These are phyloP conservation scores for Psilocybe subaeruginosa DNA, from an alignment of 768 basidiomycete genomes.

Conservation along the genomic window DNA sequence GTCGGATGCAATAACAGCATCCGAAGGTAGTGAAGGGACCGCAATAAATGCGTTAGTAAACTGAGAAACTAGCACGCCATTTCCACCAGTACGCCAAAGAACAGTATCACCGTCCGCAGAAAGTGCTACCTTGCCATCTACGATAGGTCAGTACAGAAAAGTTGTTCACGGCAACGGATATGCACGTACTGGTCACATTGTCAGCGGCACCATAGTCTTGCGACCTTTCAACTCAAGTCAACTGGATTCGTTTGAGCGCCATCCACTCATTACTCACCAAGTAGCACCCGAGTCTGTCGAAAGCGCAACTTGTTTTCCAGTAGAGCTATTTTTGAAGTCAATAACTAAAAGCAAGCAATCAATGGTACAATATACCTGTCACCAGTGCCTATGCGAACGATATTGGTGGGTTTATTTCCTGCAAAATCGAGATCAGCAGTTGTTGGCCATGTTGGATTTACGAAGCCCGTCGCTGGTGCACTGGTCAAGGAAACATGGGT, in stretches of 20 bases:
- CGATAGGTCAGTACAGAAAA: not conserved
- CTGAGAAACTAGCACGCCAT: constrained; percentile 57
- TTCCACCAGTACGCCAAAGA: constrained; percentile 54
- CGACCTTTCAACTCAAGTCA: constrained; percentile 29
- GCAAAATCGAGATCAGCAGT: constrained; percentile 56
- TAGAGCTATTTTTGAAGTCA: constrained; percentile 30
- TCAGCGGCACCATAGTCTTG: constrained; percentile 58
- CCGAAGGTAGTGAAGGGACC: constrained; percentile 54
- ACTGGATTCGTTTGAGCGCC: not conserved
- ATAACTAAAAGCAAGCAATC: not conserved
- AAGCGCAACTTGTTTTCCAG: constrained; percentile 58
- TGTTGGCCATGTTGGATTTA: constrained; percentile 51
- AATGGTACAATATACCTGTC: constrained; percentile 33
- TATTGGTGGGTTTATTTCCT: constrained; percentile 49
- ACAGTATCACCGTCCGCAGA: constrained; percentile 60
- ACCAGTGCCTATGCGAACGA: constrained; percentile 57
- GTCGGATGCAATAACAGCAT: constrained; percentile 63
- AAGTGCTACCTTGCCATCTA: constrained; percentile 45
- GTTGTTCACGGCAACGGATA: not conserved
- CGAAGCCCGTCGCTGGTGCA: constrained; percentile 41
- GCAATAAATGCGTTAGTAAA: constrained; percentile 49
- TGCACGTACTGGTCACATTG: constrained; percentile 38
- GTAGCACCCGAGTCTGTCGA: constrained; percentile 56
- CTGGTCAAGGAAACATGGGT: constrained; percentile 45
- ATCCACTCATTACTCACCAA: constrained; percentile 36